Evolutionary conservation across 208 protist species (phyloP).

Genomic region (Crithidia thermophila): DNA sequence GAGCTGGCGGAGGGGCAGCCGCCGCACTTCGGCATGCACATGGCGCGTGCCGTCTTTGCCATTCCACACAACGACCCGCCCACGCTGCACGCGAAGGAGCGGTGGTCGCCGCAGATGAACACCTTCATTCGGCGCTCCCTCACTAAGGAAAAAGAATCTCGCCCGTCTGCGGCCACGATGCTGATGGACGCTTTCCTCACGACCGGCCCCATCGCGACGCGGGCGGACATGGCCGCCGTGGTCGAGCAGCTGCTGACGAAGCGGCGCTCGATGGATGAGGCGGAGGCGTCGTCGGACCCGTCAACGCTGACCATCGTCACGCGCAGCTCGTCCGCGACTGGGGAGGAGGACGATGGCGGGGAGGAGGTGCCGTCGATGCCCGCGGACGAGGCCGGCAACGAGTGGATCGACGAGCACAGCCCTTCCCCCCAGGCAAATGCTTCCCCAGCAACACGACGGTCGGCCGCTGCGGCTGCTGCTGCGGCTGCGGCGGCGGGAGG

Average conservation of each 20-base stretch:
- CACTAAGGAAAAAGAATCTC: slow-evolving; percentile 73
- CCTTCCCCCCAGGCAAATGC: not conserved
- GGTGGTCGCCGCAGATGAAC: slow-evolving; percentile 90
- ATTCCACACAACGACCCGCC: slow-evolving; percentile 83
- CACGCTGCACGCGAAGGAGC: slow-evolving; percentile 77
- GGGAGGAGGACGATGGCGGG: slow-evolving; percentile 20
- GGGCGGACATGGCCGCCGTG: slow-evolving; percentile 63
- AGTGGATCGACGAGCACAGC: slow-evolving; percentile 31
- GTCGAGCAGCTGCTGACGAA: slow-evolving; percentile 62
- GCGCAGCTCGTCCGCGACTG: slow-evolving; percentile 18
- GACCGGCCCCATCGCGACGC: slow-evolving; percentile 53
- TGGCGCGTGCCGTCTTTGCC: slow-evolving; percentile 66
- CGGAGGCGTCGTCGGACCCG: slow-evolving; percentile 14
- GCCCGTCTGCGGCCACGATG: slow-evolving; percentile 73
- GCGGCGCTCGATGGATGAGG: slow-evolving; percentile 41
- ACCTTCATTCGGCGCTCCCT: slow-evolving; percentile 80
- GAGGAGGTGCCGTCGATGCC: slow-evolving; percentile 24
- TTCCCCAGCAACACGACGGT: slow-evolving; percentile 5
- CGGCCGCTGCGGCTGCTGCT: slow-evolving; percentile 8
- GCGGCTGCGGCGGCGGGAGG: slow-evolving; percentile 16
- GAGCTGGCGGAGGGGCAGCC: slow-evolving; percentile 96
- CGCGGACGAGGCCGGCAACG: slow-evolving; percentile 15
- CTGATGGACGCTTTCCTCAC: slow-evolving; percentile 83
- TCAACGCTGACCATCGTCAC: slow-evolving; percentile 38
- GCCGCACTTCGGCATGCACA: slow-evolving; percentile 91